These are phyloP conservation scores for Trametes sanguinea DNA, from an alignment of 768 basidiomycete genomes.

Conservation along the genomic window DNA sequence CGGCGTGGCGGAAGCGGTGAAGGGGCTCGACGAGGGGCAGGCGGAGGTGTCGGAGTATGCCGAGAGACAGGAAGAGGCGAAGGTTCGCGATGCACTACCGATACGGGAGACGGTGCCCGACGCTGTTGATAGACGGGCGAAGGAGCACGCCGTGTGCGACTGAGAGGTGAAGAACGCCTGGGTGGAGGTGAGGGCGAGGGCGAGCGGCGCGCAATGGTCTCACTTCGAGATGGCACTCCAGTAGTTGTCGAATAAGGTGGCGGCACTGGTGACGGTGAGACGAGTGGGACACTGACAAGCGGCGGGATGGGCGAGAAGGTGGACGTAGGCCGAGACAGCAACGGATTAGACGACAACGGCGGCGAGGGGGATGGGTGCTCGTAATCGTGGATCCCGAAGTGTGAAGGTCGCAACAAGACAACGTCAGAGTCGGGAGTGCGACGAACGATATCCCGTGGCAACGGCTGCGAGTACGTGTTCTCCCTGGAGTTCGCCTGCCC, in stretches of 20 bases:
- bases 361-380: slow-evolving; percentile 16
- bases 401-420: slow-evolving; percentile 8
- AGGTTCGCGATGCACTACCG: not conserved
- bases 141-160: not conserved
- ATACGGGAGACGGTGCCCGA: not conserved
- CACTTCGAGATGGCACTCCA: slow-evolving; percentile 4
- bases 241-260: slow-evolving; percentile 1
- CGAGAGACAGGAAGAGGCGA: slow-evolving; percentile 8
- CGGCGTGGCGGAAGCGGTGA: slow-evolving; percentile 16
- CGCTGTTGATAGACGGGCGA: not conserved
- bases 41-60: slow-evolving; percentile 8
- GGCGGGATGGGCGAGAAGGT: slow-evolving; percentile 11
- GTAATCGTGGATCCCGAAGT: slow-evolving; percentile 1
- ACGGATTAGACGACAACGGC: slow-evolving; percentile 15
- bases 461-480: not conserved
- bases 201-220: slow-evolving; percentile 2
- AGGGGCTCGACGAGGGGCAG: slow-evolving; percentile 6
- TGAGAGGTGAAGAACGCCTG: not conserved
- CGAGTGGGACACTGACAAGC: not conserved
- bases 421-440: slow-evolving; percentile 2
- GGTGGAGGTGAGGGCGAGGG: slow-evolving; percentile 10
- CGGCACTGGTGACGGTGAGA: slow-evolving; percentile 11
- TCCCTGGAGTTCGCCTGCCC: not conserved
- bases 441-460: not conserved
- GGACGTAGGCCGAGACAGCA: slow-evolving; percentile 17